Percentiles rank a stretch among this genome's conserved stretches.
These are phyloP conservation scores for Suillus bovinus DNA, from an alignment of 768 basidiomycete genomes.

Conservation along the genomic window DNA sequence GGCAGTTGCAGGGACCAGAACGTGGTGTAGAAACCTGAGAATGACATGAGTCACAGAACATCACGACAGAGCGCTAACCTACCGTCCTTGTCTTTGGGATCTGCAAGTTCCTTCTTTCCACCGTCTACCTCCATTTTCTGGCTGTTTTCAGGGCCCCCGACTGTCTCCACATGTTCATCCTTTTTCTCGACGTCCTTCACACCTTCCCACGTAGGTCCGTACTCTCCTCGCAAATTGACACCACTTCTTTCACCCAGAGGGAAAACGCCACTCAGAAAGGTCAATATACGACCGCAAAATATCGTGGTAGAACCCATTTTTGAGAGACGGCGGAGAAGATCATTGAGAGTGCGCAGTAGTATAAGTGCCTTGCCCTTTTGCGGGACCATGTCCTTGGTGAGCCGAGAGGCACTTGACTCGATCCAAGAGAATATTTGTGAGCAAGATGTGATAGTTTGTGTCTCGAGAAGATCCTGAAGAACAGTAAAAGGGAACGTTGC, in stretches of 20 bases:
- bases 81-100: constrained; percentile 58
- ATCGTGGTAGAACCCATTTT: constrained; percentile 84
- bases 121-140: constrained; percentile 69
- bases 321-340: constrained; percentile 81
- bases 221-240: constrained; percentile 89
- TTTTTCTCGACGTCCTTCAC: constrained; percentile 44
- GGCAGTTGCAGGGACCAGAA: constrained; percentile 90
- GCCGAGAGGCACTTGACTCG: constrained; percentile 64
- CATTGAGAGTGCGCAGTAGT: constrained; percentile 83
- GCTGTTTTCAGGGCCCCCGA: constrained; percentile 34
- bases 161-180: constrained; percentile 32
- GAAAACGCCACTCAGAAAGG: constrained; percentile 84
- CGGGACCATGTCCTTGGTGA: constrained; percentile 79
- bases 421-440: constrained; percentile 90
- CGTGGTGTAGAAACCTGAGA: constrained; percentile 74
- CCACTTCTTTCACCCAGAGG: constrained; percentile 88
- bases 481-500: constrained; percentile 69
- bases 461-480: constrained; percentile 82
- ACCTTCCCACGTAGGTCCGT: constrained; percentile 76
- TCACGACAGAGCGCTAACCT: constrained; percentile 14
- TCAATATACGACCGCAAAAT: constrained; percentile 88
- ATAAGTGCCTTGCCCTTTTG: constrained; percentile 88
- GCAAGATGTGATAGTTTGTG: constrained; percentile 82
- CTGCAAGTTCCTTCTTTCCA: constrained; percentile 37
- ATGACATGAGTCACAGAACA: constrained; percentile 10